These are phyloP conservation scores for Xylariaceae sp. DNA, from an alignment of 2,329 filamentous ascomycete species.

Conservation along the genomic window DNA sequence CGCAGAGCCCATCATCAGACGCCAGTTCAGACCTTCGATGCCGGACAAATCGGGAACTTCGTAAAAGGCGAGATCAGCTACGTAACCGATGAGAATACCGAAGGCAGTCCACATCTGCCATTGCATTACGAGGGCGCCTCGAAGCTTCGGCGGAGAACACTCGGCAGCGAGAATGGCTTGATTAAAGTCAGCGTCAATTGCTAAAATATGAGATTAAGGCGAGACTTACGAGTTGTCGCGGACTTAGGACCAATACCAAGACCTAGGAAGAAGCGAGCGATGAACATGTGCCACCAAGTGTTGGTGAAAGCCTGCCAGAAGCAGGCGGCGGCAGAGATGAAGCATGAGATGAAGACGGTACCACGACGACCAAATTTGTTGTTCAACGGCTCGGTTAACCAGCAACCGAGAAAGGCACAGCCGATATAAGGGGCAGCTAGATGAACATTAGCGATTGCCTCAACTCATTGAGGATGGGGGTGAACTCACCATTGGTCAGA, in stretches of 20 bases:
- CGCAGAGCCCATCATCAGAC: constrained; percentile 64
- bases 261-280: constrained; percentile 63
- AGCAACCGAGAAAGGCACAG: constrained; percentile 65
- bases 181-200: neutral
- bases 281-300: constrained; percentile 62
- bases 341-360: constrained; percentile 64
- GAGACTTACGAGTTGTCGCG: constrained; percentile 50
- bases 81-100: constrained; percentile 54
- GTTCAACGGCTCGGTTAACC: constrained; percentile 69
- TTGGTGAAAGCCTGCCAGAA: constrained; percentile 46
- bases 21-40: constrained; percentile 58
- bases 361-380: constrained; percentile 63
- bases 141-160: constrained; percentile 56
- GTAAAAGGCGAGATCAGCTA: constrained; percentile 57
- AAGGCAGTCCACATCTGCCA: constrained; percentile 58
- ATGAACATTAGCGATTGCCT: constrained; percentile 1
- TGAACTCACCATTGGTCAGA: constrained; percentile 47
- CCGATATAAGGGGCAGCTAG: constrained; percentile 54
- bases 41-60: constrained; percentile 45
- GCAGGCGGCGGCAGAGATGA: constrained; percentile 52
- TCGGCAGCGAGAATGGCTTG: constrained; percentile 63
- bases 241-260: constrained; percentile 67
- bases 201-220: neutral
- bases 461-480: neutral
- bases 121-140: constrained; percentile 67